Base-by-base conservation (phyloP, 2,329 filamentous ascomycete species). In the Fusarium sambucinum region DNA sequence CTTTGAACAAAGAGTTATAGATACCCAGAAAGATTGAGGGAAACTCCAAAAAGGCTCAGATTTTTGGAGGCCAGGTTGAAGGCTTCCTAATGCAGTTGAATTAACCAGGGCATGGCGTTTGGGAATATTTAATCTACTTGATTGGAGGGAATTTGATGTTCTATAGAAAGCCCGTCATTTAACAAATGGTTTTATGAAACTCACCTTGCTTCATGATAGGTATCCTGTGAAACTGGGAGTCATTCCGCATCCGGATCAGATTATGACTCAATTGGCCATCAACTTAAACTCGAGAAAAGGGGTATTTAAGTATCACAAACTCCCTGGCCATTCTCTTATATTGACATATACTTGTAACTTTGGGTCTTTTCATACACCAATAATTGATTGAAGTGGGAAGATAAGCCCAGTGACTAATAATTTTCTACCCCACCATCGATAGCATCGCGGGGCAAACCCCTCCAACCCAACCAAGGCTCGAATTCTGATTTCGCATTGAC, bases 351-450 rank as follows among this genome's bases (percentile, higher is more conserved):
- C 21, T 17, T 51, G 12, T 30, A 45, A n/a, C 37, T 27, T 12
- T 27, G 27, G 5, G 30, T 25, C 37, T 32, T 44, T 27, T 19
- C 29, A 23, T 60, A 51, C 27, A 11, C 8, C 19, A 41, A 62
- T 50, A 54, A 35, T 27, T 59, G 42, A 33, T 38, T 51, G 27
- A 27, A 27, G 27, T 9, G 32, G 16, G 9, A 42, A 65, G 61
- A 66, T 66, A 66, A 61, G 29, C 38, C 33, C 13, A 40, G 65
- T 68, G 65, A 69, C 65, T 68, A 68, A 64, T 44, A 64, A 55
- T 68, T 69, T 68, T 69, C 60, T 48, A 68, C 60, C 60, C 65
- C 64, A 65, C 65, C 65, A 69, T 68, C 61, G 64, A 47, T 50
- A 47, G 59, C 23, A 69, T 56, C 65, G 65, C 65, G 65, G 65